Evolutionary conservation across 768 basidiomycete genomes (phyloP).

Genomic region (Termitomyces titanicus): DNA sequence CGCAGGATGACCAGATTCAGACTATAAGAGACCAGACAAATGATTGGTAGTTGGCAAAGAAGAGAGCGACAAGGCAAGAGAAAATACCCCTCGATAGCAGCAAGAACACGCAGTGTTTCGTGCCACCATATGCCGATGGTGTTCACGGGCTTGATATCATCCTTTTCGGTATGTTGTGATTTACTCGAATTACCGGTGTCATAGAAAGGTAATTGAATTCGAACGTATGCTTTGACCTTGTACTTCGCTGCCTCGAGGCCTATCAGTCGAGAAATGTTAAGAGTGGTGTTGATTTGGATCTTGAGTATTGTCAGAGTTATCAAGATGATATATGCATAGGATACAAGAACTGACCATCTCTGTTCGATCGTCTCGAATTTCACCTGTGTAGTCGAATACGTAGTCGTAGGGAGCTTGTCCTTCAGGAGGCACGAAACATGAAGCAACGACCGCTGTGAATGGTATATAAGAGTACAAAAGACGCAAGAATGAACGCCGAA

Average conservation of each 20-base stretch:
- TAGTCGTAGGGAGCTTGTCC: constrained; percentile 70
- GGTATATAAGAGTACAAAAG: constrained; percentile 13
- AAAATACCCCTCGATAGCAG: constrained; percentile 66
- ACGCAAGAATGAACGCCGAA: constrained; percentile 7
- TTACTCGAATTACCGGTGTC: constrained; percentile 58
- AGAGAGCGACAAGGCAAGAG: constrained; percentile 1
- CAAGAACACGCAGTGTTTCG: constrained; percentile 72
- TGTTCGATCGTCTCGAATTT: constrained; percentile 69
- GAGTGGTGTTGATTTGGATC: constrained; percentile 79
- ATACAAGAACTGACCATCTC: constrained; percentile 54
- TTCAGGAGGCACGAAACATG: constrained; percentile 68
- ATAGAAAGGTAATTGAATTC: constrained; percentile 77
- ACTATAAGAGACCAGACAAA: constrained; percentile 33
- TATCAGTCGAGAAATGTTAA: constrained; percentile 61
- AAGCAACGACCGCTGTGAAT: constrained; percentile 56
- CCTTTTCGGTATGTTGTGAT: constrained; percentile 63
- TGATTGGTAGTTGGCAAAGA: constrained; percentile 2
- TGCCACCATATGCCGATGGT: constrained; percentile 86
- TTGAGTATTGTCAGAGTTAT: constrained; percentile 23
- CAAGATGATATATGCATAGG: constrained; percentile 5
- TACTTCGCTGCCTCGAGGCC: constrained; percentile 78
- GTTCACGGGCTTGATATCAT: constrained; percentile 67
- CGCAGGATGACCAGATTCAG: constrained; percentile 80
- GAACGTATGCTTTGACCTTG: constrained; percentile 74
- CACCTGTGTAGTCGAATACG: constrained; percentile 85